Evolutionary conservation across 2,329 filamentous ascomycete genomes (phyloP).

Genomic region (Cladosporium sp.): DNA sequence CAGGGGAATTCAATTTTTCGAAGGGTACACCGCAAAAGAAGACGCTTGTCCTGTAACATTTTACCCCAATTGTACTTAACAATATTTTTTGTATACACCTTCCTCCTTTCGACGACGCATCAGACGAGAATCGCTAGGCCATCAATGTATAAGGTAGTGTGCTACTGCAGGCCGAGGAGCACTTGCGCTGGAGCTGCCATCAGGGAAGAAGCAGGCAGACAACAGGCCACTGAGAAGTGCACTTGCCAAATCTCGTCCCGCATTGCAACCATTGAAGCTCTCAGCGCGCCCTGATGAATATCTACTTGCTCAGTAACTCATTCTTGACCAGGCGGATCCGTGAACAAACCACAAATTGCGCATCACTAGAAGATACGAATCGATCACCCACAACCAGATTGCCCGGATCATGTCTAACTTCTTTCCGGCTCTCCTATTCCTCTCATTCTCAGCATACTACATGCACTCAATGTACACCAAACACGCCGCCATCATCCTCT

Average conservation of each 20-base stretch:
- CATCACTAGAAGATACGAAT: neutral
- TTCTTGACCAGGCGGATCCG: neutral
- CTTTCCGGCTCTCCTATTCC: neutral
- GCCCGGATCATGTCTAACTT: neutral
- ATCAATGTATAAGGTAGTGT: neutral
- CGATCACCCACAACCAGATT: neutral
- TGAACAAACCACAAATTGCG: neutral
- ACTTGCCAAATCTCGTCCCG: neutral
- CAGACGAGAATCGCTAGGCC: neutral
- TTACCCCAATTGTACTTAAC: slow-evolving; percentile 16
- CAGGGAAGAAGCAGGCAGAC: neutral
- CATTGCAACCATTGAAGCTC: neutral
- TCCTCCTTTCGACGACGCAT: neutral
- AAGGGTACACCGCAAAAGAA: slow-evolving; percentile 10
- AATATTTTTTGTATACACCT: slow-evolving; percentile 6
- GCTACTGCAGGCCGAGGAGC: neutral
- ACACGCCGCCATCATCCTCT: neutral
- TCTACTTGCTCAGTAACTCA: neutral
- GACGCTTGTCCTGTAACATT: slow-evolving; percentile 14
- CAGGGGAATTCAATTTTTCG: neutral
- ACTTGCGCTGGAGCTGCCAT: neutral
- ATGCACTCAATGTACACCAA: neutral
- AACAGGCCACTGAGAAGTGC: neutral
- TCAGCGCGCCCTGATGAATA: neutral
- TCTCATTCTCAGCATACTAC: neutral